Evolutionary conservation across 768 basidiomycete species (phyloP).

Genomic region (Crassisporium funariophilum): DNA sequence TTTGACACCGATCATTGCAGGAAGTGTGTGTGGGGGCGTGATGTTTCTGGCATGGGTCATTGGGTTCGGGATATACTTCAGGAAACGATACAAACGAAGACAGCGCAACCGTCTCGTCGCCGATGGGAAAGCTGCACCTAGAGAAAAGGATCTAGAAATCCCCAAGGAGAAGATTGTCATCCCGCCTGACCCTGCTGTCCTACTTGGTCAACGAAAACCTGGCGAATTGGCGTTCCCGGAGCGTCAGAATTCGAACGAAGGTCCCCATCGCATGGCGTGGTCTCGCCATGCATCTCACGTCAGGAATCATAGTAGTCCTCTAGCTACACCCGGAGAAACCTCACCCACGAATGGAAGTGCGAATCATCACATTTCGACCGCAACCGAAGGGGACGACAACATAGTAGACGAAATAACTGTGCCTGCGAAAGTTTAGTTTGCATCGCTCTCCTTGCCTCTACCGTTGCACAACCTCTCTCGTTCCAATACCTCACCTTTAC

Average conservation of each 20-base stretch:
- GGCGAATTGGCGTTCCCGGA: constrained; percentile 37
- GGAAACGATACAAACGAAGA: constrained; percentile 52
- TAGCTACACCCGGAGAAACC: constrained; percentile 2
- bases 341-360: neutral
- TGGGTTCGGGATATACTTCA: constrained; percentile 59
- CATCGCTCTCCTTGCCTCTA: neutral
- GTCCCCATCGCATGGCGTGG: constrained; percentile 17
- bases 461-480: neutral
- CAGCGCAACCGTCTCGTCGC: constrained; percentile 43
- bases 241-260: constrained; percentile 19
- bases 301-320: neutral
- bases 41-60: constrained; percentile 56
- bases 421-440: constrained; percentile 16
- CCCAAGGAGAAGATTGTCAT: constrained; percentile 53
- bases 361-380: neutral
- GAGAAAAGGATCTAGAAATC: constrained; percentile 37
- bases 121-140: constrained; percentile 43
- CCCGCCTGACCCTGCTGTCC: constrained; percentile 68
- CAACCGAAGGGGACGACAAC: constrained; percentile 8
- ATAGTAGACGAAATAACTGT: constrained; percentile 20
- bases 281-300: constrained; percentile 19
- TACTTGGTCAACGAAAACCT: constrained; percentile 49
- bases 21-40: constrained; percentile 54
- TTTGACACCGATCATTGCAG: constrained; percentile 63
- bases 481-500: neutral